Conservation (phyloP, 2,329 filamentous ascomycete species). For the Byssoonygena ceratinophila region DNA sequence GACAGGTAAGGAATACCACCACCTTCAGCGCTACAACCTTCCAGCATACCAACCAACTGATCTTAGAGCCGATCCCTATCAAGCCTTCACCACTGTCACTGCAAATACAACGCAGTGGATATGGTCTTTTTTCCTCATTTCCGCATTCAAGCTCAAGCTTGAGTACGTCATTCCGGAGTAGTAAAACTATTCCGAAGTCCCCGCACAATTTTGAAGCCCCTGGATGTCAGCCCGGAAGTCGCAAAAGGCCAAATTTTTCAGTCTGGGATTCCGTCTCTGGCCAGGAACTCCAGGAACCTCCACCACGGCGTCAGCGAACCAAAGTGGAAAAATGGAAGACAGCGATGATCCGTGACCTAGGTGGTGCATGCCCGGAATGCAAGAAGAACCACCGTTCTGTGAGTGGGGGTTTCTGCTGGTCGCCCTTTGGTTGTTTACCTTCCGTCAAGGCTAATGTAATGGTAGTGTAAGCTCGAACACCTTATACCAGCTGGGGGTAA, state of each 20-base stretch:
- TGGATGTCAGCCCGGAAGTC: background rate
- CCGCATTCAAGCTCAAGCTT: background rate
- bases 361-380: constrained; percentile 7
- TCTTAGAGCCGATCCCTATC: constrained; percentile 4
- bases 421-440: background rate
- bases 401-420: background rate
- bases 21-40: background rate
- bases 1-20: background rate
- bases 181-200: background rate
- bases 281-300: background rate
- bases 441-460: background rate
- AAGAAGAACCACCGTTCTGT: constrained; percentile 9
- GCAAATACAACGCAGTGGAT: background rate
- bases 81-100: background rate
- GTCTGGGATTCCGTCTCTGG: constrained; percentile 6
- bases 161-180: background rate
- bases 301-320: background rate
- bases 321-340: constrained; percentile 1
- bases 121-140: background rate
- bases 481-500: background rate
- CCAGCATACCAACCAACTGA: too few species aligned
- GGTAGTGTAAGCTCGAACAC: constrained; percentile 9
- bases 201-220: background rate
- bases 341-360: background rate
- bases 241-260: background rate